Percentiles rank a stretch among this genome's conserved stretches.
Evolutionary conservation across 495 filamentous ascomycete genomes (phyloP).

Genomic region (Neurospora sp.): DNA sequence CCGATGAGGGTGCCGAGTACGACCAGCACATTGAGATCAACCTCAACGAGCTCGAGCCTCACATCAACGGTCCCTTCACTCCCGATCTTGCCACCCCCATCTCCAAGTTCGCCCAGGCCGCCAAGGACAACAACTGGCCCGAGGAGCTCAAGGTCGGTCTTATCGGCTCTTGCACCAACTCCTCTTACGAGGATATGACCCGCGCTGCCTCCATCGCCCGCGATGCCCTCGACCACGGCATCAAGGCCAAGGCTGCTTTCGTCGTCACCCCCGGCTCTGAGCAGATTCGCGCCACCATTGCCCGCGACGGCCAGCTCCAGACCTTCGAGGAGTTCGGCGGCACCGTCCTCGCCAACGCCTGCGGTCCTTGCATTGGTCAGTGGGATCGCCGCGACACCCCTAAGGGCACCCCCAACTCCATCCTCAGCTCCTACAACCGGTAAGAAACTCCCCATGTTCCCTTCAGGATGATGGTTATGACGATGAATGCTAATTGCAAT

Average conservation of each 20-base stretch:
- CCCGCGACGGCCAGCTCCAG: constrained; percentile 86
- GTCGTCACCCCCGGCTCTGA: constrained; percentile 94
- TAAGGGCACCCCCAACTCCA: constrained; percentile 85
- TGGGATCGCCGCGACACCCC: constrained; percentile 93
- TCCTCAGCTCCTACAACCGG: constrained; percentile 25
- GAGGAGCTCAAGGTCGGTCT: constrained; percentile 94
- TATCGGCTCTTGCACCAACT: constrained; percentile 99
- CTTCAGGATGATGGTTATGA: constrained; percentile 32
- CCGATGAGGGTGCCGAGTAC: constrained; percentile 91
- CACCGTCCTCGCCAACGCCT: constrained; percentile 92
- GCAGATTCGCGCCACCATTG: constrained; percentile 95
- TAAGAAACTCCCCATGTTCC: not conserved
- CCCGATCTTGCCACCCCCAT: constrained; percentile 97
- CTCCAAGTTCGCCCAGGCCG: constrained; percentile 93
- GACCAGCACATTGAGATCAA: constrained; percentile 96
- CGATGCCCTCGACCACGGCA: constrained; percentile 84
- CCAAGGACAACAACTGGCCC: constrained; percentile 90
- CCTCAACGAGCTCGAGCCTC: constrained; percentile 86
- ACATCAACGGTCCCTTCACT: constrained; percentile 99
- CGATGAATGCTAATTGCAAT: constrained; percentile 91
- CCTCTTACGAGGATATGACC: constrained; percentile 98
- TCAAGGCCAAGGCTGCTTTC: constrained; percentile 91
- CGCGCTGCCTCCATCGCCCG: constrained; percentile 90
- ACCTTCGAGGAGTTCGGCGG: constrained; percentile 98
- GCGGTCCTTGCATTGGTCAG: constrained; percentile 71